These are phyloP conservation scores for Suillus lakei DNA, from an alignment of 768 basidiomycete genomes.

Conservation along the genomic window DNA sequence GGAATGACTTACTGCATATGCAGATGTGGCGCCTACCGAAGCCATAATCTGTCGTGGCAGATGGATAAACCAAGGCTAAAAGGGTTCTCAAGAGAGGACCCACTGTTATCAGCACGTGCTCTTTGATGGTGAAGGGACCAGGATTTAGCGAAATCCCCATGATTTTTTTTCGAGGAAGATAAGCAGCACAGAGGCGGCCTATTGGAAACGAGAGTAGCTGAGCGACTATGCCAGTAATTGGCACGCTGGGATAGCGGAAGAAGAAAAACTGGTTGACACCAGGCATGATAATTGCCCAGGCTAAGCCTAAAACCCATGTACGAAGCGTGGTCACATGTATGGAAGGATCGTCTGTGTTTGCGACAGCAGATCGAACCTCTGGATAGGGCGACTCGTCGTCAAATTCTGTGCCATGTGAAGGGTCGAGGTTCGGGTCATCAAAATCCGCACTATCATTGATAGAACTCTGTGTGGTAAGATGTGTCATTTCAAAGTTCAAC, in stretches of 20 bases:
- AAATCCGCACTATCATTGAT: slow-evolving; percentile 17
- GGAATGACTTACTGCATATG: slow-evolving; percentile 56
- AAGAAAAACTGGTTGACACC: slow-evolving; percentile 79
- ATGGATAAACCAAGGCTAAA: slow-evolving; percentile 33
- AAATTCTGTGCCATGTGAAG: slow-evolving; percentile 12
- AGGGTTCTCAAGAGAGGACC: slow-evolving; percentile 33
- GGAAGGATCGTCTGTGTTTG: slow-evolving; percentile 70
- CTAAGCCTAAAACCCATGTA: slow-evolving; percentile 73
- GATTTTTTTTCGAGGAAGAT: slow-evolving; percentile 57
- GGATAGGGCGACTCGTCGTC: slow-evolving; percentile 76
- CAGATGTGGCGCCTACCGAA: slow-evolving; percentile 59
- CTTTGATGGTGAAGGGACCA: slow-evolving; percentile 78
- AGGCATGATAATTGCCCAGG: slow-evolving; percentile 68
- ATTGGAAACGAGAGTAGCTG: slow-evolving; percentile 75
- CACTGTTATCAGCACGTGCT: slow-evolving; percentile 71
- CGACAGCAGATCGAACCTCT: slow-evolving; percentile 72
- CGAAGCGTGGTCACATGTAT: slow-evolving; percentile 69
- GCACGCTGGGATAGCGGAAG: slow-evolving; percentile 74
- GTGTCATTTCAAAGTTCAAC: not conserved
- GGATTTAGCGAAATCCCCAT: slow-evolving; percentile 72
- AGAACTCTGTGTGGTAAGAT: slow-evolving; percentile 1
- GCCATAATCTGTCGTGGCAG: slow-evolving; percentile 50
- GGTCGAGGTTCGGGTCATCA: slow-evolving; percentile 33
- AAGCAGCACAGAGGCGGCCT: slow-evolving; percentile 59
- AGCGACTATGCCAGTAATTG: slow-evolving; percentile 66